These are phyloP conservation scores for Adiantum capillusveneris DNA, from an alignment of 75 land plant genomes.

Conservation along the genomic window DNA sequence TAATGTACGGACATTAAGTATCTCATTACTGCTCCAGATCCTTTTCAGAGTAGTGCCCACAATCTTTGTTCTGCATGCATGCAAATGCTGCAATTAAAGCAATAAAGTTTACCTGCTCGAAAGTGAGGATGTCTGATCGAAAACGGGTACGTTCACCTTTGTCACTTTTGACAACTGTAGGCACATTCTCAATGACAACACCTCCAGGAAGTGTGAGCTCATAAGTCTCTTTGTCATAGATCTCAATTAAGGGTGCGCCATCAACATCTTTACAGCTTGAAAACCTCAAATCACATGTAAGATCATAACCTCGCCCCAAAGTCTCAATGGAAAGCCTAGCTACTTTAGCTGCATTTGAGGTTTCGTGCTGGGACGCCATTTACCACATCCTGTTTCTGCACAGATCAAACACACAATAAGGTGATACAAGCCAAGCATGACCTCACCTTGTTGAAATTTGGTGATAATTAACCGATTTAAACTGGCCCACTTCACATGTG, in stretches of 20 bases:
- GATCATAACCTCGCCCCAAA: conserved; percentile 30
- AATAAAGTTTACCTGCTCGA: conserved; percentile 22
- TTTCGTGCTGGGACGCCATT: background rate
- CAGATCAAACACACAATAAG: too few species aligned
- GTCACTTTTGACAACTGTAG: conserved; percentile 18
- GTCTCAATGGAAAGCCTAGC: conserved; percentile 19
- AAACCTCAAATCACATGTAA: conserved; percentile 22
- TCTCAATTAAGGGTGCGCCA: conserved; percentile 12
- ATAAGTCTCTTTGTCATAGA: conserved; percentile 14
- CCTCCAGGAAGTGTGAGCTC: conserved; percentile 14
- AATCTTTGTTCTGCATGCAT: too few species aligned
- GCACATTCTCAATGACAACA: conserved; percentile 15
- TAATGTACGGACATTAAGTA: too few species aligned
- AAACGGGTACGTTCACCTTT: conserved; percentile 29
- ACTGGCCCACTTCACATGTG: too few species aligned
- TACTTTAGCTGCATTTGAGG: background rate
- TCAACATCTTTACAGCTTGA: conserved; percentile 12
- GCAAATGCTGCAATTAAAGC: too few species aligned
- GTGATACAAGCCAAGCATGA: too few species aligned
- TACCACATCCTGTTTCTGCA: background rate
- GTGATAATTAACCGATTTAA: too few species aligned
- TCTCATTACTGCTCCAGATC: too few species aligned
- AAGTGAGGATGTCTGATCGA: conserved; percentile 20
- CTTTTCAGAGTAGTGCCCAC: too few species aligned
- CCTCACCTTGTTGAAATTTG: too few species aligned